These are phyloP conservation scores for Xylaria palmicola DNA, from an alignment of 495 filamentous ascomycete species.

Conservation along the genomic window DNA sequence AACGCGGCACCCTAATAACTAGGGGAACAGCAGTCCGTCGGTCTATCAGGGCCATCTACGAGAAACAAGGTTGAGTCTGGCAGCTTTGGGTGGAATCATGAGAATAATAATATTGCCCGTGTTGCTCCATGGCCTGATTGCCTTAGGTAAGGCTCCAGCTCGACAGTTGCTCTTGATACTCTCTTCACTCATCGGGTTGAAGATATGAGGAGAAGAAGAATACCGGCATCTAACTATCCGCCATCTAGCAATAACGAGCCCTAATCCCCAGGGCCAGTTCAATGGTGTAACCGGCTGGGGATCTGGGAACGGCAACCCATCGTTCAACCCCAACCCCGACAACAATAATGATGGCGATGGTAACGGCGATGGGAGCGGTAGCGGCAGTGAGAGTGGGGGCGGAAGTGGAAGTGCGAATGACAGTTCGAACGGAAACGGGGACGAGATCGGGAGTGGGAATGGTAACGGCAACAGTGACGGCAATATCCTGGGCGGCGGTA, in stretches of 20 bases:
- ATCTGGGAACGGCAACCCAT: neutral
- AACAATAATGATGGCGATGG: neutral
- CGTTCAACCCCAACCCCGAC: slow-evolving; percentile 2
- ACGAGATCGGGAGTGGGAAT: too few species aligned
- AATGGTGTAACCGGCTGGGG: neutral
- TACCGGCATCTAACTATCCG: neutral
- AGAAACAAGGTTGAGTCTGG: neutral
- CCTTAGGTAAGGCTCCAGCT: slow-evolving; percentile 1
- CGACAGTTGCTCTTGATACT: neutral
- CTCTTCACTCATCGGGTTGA: neutral
- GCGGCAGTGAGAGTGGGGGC: neutral
- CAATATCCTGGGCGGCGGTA: neutral
- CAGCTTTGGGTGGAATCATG: neutral
- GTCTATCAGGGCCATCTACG: too few species aligned
- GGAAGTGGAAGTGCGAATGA: neutral
- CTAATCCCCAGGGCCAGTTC: neutral
- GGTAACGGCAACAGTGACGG: neutral
- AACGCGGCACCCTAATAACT: too few species aligned
- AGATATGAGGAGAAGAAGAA: neutral
- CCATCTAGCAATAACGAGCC: neutral
- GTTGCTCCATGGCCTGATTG: slow-evolving; percentile 2
- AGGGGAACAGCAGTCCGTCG: too few species aligned
- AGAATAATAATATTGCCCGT: neutral
- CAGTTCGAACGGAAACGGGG: neutral
- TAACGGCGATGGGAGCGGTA: neutral